Evolutionary conservation across 1,284 basidiomycete genomes (phyloP), one percentile per base, ranked within the genome.

Genomic region (Boletus semigastroideus): DNA sequence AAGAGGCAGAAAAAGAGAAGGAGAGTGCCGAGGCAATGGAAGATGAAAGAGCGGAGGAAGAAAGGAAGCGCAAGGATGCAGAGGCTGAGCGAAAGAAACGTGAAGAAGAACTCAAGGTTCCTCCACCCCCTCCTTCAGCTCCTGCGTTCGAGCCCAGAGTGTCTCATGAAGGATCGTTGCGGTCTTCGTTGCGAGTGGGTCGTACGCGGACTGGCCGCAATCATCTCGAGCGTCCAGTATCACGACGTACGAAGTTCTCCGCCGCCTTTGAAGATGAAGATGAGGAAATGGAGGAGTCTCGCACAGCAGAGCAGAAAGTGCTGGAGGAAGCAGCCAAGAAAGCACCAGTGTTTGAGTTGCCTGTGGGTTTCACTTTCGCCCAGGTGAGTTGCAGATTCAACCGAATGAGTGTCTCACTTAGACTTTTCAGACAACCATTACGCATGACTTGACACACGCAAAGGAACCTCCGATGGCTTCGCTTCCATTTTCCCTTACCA

Each of bases 301-400:
- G 72, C 37, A 64, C 61, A 52, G 72, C 72, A 54, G 78, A 78
- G 41, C 66, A 72, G 38, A 71, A 74, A 49, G 66, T 66, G 47
- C 66, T 79, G 12, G 78, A 82, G 53, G 80, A 82, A 61, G 77
- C 77, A 12, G 74, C 78, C 17, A 79, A 77, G 63, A 76, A 74
- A 49, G 72, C 69, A 13, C 82, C 84, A 1, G 68, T 73, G 11
- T 89, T 85, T 63, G 74, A 82, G 41, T 72, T 84, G 22, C 80
- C 85, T n/a, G 65, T 74, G 46, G 80, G 78, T 2, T 90, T 90
- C 67, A 81, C 74, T 44, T 90, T 90, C 59, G 78, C 83, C 2
- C 78, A 80, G 62, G 83, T 85, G 62, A 61, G 83, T 74, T 46
- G 38, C 27, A 54, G 9, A 33, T 33, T 59, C 33, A 3, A 44